phyloP scores from a whole-genome alignment of 208 protist genomes.

The Trypanosoma melophagium region DNA sequence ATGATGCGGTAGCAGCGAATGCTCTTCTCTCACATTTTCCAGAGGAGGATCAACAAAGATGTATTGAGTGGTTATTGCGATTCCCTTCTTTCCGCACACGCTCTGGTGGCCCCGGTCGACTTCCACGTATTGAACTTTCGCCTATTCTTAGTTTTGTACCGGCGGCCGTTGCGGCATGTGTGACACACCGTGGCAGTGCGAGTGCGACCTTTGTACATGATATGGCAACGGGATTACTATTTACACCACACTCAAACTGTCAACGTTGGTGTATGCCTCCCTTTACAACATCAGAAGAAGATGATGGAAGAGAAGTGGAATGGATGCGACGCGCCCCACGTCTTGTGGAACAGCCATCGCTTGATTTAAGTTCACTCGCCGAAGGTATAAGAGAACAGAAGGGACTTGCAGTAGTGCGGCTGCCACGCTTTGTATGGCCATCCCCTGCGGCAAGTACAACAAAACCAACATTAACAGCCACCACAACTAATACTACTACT shows the following conservation, averaged over 20 bases:
- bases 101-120: conserved; percentile 17
- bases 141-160: conserved; percentile 30
- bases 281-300: conserved; percentile 10
- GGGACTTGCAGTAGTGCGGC: conserved; percentile 20
- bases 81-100: conserved; percentile 42
- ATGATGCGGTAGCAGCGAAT: conserved; percentile 46
- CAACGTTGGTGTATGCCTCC: conserved; percentile 13
- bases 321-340: conserved; percentile 16
- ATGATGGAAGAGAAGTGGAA: conserved; percentile 11
- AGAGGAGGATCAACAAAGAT: conserved; percentile 22
- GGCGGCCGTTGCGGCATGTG: conserved; percentile 7
- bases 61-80: conserved; percentile 40
- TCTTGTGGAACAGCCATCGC: conserved; percentile 39
- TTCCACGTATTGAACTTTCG: conserved; percentile 39
- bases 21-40: conserved; percentile 49
- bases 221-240: conserved; percentile 8
- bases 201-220: conserved; percentile 45
- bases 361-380: conserved; percentile 29
- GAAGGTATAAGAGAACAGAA: conserved; percentile 21
- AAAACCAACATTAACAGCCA: not conserved
- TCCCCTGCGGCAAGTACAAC: not conserved
- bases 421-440: conserved; percentile 28
- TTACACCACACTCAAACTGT: conserved; percentile 10
- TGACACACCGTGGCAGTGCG: conserved; percentile 33
- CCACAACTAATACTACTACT: not conserved